Conservation (phyloP, 768 basidiomycete species). For the Naematelia encephala region DNA sequence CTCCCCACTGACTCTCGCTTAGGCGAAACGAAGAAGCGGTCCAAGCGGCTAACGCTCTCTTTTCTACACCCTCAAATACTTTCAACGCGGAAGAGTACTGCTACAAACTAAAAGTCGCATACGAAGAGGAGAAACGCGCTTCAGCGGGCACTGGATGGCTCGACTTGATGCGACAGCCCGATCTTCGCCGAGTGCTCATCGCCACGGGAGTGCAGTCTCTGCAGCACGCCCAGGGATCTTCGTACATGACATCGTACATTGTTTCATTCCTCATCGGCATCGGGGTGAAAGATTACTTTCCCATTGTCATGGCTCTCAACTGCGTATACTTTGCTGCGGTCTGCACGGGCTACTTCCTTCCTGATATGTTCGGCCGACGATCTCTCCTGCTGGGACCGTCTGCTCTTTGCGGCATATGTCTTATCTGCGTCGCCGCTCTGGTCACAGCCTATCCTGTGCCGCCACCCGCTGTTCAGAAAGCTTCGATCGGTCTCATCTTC, state of each 20-base stretch:
- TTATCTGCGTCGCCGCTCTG: slow-evolving; percentile 21
- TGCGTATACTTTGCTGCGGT: slow-evolving; percentile 16
- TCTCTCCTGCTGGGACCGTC: slow-evolving; percentile 22
- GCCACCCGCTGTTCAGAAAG: slow-evolving; percentile 1
- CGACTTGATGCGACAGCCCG: slow-evolving; percentile 13
- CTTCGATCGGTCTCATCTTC: slow-evolving; percentile 19
- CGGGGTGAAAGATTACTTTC: slow-evolving; percentile 21
- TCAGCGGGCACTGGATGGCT: slow-evolving; percentile 4
- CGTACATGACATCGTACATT: slow-evolving; percentile 21
- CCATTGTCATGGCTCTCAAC: slow-evolving; percentile 27
- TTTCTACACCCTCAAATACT: slow-evolving; percentile 11
- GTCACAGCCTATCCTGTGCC: slow-evolving; percentile 16
- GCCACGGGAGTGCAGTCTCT: slow-evolving; percentile 24
- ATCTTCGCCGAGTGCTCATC: slow-evolving; percentile 20
- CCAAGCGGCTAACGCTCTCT: slow-evolving; percentile 17
- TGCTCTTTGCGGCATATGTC: slow-evolving; percentile 18
- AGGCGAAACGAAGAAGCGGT: slow-evolving; percentile 17
- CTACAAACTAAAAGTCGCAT: slow-evolving; percentile 22
- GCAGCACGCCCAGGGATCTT: slow-evolving; percentile 23
- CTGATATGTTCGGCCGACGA: slow-evolving; percentile 25
- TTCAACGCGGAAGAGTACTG: slow-evolving; percentile 22
- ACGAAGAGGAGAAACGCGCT: slow-evolving; percentile 18
- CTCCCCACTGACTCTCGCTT: background rate
- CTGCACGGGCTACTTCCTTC: slow-evolving; percentile 23
- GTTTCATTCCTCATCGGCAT: slow-evolving; percentile 17